phyloP scores from a whole-genome alignment of 371 early-diverging fungal genomes.

The Caulochytrium protostelioides region DNA sequence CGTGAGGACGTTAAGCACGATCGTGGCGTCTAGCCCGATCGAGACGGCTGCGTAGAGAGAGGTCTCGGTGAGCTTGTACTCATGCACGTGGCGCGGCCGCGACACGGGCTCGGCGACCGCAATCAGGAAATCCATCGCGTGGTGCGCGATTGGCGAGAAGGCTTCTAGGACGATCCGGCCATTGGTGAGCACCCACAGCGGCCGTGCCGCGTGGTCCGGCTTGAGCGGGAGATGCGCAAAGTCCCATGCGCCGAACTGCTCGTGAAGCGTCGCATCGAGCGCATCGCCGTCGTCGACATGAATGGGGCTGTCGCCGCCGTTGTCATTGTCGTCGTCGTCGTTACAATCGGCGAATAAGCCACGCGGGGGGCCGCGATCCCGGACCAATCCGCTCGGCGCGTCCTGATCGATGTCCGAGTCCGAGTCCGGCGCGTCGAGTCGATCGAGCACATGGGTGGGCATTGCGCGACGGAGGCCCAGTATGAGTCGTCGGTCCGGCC shows the following conservation, averaged over 20 bases:
- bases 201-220: slow-evolving; percentile 61
- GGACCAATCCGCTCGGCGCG: no score
- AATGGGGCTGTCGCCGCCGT: not conserved
- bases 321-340: not conserved
- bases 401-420: no score
- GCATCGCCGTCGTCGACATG: not conserved
- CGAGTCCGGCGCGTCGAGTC: no score
- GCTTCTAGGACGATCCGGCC: slow-evolving; percentile 93
- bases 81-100: slow-evolving; percentile 87
- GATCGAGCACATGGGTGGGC: no score
- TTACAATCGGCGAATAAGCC: not conserved
- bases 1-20: slow-evolving; percentile 82
- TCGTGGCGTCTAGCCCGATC: slow-evolving; percentile 89
- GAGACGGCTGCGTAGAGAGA: slow-evolving; percentile 98
- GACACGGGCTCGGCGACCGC: slow-evolving; percentile 37
- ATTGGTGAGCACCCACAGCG: slow-evolving; percentile 87
- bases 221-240: slow-evolving; percentile 35
- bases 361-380: no score
- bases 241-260: not conserved
- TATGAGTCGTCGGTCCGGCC: no score
- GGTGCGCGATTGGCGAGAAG: slow-evolving; percentile 77
- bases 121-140: slow-evolving; percentile 94
- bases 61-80: slow-evolving; percentile 93
- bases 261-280: not conserved
- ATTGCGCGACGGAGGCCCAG: no score